A percentile compares a stretch with the other conserved stretches of the same genome.
These are phyloP conservation scores for Aspergillus funiculosus DNA, from an alignment of 495 filamentous ascomycete genomes.

Conservation along the genomic window DNA sequence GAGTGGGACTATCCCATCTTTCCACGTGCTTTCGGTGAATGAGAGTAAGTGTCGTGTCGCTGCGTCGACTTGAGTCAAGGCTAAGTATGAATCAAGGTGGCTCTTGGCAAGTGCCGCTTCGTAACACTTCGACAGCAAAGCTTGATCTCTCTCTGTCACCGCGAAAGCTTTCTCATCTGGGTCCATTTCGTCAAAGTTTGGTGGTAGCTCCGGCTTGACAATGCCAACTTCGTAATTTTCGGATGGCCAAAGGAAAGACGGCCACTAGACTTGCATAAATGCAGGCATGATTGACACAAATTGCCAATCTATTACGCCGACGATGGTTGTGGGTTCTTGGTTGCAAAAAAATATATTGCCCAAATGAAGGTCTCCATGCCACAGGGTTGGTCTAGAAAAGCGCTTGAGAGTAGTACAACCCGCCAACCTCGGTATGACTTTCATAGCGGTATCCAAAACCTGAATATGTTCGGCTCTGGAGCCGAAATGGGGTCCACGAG, in stretches of 20 bases:
- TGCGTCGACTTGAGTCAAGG: conserved; percentile 14
- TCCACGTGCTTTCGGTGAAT: conserved; percentile 17
- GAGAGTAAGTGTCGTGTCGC: conserved; percentile 21
- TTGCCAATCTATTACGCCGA: conserved; percentile 25
- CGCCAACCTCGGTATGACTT: conserved; percentile 10
- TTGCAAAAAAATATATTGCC: conserved; percentile 30
- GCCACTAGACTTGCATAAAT: conserved; percentile 29
- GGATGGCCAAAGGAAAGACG: conserved; percentile 23
- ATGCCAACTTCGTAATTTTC: conserved; percentile 19
- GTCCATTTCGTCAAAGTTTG: conserved; percentile 23
- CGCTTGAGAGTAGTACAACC: conserved; percentile 1
- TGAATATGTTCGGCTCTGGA: conserved; percentile 13
- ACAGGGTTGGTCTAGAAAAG: conserved; percentile 18
- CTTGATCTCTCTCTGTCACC: conserved; percentile 17
- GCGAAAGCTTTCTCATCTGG: conserved; percentile 21
- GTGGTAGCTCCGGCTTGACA: conserved; percentile 23
- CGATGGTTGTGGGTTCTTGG: conserved; percentile 21
- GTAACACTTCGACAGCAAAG: conserved; percentile 26
- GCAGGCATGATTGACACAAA: conserved; percentile 20
- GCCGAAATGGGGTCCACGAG: conserved; percentile 12
- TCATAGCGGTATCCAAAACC: conserved; percentile 7
- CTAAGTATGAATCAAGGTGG: conserved; percentile 21
- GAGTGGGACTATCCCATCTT: conserved; percentile 28
- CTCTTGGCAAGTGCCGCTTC: conserved; percentile 20
- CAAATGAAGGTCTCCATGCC: conserved; percentile 30